Evolutionary conservation across 345 rosid genomes (phyloP), one percentile per base, ranked within the genome.

Genomic region (Bruguiera gymnorhiza): DNA sequence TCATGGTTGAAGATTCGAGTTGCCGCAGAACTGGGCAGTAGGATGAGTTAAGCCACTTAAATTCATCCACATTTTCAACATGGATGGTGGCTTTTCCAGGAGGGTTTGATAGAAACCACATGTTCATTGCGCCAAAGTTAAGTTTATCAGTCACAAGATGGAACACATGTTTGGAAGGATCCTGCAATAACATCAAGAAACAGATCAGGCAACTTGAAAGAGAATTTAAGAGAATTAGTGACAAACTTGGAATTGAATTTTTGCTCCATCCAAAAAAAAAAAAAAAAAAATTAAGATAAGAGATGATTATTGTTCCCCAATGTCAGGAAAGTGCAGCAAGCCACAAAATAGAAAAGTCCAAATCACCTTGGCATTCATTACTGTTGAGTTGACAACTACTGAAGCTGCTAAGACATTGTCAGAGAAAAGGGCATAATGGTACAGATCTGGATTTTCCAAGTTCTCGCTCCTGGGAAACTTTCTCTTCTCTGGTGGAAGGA

Each of bases 341-440:
- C 31, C 53, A 66, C 51, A 65, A 56, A 64, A 46, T 62, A 65
- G 55, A 46, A 54, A 43, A 46, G 66, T 66, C 64, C 57, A 67
- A 31, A 52, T 76, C 74, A 96, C 99, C 98, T 92, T 96, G 52
- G 99, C 96, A 74, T 96, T 96, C 84, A 75, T 74, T 77, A 92
- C 70, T 37, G 99, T 86, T 70, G 99, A 96, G 87, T 96, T 96
- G 73, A 96, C 98, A 75, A 96, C 99, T 62, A 96, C 98, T 60
- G 99, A 96, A 74, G 99, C 97, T 83, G 99, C 99, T 85, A 96
- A 83, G 63, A 96, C 99, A 81, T 96, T 96, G 82, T 96, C 99
- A 18, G 99, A 96, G 83, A 96, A 96, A 75, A 96, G 88, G 37
- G 99, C 98, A 78, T 96, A 96, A 76, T 96, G 99, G 64, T 90